Base-by-base conservation (phyloP, 2,329 filamentous ascomycete genomes). In the Pyrenochaeta sp. region DNA sequence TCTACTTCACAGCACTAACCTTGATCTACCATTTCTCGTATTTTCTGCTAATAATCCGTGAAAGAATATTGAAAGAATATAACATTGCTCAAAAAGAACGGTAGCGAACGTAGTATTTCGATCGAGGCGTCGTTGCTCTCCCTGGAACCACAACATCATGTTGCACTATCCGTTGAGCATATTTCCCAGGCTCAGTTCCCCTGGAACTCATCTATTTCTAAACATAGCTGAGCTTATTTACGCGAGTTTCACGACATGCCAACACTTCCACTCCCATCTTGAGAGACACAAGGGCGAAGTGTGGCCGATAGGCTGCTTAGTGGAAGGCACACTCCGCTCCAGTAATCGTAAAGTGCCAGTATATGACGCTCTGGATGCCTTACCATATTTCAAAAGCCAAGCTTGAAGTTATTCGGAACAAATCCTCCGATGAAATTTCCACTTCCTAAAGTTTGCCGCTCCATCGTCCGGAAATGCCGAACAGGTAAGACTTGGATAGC, bases 161-260 rank as follows among this genome's bases (percentile, higher is more conserved):
- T 6, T n/a, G 27, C 18, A 14, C 5, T 34, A 4, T 22, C 11
- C 5, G 31, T 4, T 13, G 31, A 34, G 31, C 19, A 14, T 20
- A 13, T 11, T 21, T 21, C 15, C 13, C 11, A 14, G 19, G 19
- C 22, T 21, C 18, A 20, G 14, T n/a, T 22, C 15, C 21, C 31
- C 13, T 34, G 21, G 11, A 34, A 18, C 31, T 22, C 31, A 34
- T 34, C n/a, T 34, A 34, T 22, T 22, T 14, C 31, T 34, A 34
- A 22, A 34, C 19, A 22, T 34, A 34, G 31, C 10, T 14, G 10
- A 15, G n/a, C 11, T 22, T 20, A 34, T 22, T 34, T 34, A 34
- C 31, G 19, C 31, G 18, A 14, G 31, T 34, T 34, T 22, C 31
- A 34, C 31, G n/a, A 21, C 31, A 22, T 34, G 18, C 18, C 5